Evolutionary conservation across 1,139 yeast species (phyloP).

Genomic region (Yamadazyma conglobata): DNA sequence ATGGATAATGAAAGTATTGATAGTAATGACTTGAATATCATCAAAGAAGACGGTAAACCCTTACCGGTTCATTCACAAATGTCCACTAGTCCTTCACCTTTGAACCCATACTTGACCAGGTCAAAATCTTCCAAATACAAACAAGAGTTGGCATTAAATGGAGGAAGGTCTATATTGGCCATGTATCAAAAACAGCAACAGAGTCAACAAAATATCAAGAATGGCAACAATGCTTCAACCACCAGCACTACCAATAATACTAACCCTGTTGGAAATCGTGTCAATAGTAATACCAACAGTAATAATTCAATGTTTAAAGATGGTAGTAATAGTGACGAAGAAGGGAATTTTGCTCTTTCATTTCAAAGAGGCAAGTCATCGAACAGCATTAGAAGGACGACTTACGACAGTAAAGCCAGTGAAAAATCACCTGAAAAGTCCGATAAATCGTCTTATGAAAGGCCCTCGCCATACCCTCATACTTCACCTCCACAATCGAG

Average conservation of each 20-base stretch:
- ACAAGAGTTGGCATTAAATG: slow-evolving; percentile 18
- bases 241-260: slow-evolving; percentile 8
- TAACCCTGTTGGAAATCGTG: slow-evolving; percentile 4
- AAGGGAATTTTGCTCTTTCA: slow-evolving; percentile 23
- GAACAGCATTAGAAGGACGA: slow-evolving; percentile 4
- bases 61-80: too few species aligned
- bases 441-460: neutral
- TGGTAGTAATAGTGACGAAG: slow-evolving; percentile 13
- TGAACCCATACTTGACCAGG: slow-evolving; percentile 13
- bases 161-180: slow-evolving; percentile 24
- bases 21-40: slow-evolving; percentile 22
- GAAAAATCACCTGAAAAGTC: neutral
- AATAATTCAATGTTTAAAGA: slow-evolving; percentile 14
- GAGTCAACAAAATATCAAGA: slow-evolving; percentile 10
- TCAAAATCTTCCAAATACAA: slow-evolving; percentile 30
- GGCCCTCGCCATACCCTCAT: slow-evolving; percentile 2
- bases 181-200: slow-evolving; percentile 23
- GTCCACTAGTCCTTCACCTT: neutral
- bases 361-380: too few species aligned
- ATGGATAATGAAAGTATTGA: slow-evolving; percentile 14
- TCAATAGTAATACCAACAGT: slow-evolving; percentile 5
- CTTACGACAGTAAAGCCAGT: neutral
- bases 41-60: slow-evolving; percentile 8
- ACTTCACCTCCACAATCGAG: slow-evolving; percentile 9
- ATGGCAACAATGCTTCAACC: slow-evolving; percentile 2